These are phyloP conservation scores for Phytophthora sojae DNA, from an alignment of 352 stramenopile species.

Conservation along the genomic window DNA sequence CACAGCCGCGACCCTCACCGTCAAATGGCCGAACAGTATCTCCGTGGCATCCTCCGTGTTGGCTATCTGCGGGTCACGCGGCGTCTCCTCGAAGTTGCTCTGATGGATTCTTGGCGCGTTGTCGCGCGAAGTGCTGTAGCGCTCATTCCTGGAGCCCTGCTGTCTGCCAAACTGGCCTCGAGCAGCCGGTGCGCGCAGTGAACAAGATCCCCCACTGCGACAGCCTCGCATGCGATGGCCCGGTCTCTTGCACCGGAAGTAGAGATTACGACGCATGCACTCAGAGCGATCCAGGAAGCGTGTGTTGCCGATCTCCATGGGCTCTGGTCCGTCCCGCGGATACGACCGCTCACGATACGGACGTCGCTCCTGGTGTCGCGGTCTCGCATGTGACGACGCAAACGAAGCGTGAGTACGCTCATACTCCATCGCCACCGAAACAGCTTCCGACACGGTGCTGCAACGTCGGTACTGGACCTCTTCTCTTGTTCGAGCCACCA, in stretches of 20 bases:
- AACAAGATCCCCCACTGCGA: not conserved
- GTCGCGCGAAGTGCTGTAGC: not conserved
- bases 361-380: slow-evolving; percentile 1
- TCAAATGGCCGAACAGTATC: slow-evolving; percentile 1
- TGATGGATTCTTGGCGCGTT: not conserved
- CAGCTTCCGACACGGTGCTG: slow-evolving; percentile 12
- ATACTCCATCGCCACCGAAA: slow-evolving; percentile 16
- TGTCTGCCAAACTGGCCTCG: not conserved
- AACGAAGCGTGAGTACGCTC: slow-evolving; percentile 13
- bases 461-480: slow-evolving; percentile 15
- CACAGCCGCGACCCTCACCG: not conserved
- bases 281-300: slow-evolving; percentile 5
- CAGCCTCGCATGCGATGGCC: slow-evolving; percentile 1
- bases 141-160: not conserved
- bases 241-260: slow-evolving; percentile 3
- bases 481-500: slow-evolving; percentile 9
- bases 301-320: slow-evolving; percentile 16
- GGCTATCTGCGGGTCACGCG: not conserved
- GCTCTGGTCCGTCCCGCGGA: not conserved
- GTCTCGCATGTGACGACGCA: not conserved
- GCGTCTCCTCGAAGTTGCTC: not conserved
- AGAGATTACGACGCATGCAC: slow-evolving; percentile 6
- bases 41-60: not conserved
- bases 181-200: not conserved
- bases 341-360: not conserved